Percentiles rank a stretch among this genome's conserved stretches.
Evolutionary conservation across 305 asterid genomes (phyloP).

Genomic region (Striga hermonthica): DNA sequence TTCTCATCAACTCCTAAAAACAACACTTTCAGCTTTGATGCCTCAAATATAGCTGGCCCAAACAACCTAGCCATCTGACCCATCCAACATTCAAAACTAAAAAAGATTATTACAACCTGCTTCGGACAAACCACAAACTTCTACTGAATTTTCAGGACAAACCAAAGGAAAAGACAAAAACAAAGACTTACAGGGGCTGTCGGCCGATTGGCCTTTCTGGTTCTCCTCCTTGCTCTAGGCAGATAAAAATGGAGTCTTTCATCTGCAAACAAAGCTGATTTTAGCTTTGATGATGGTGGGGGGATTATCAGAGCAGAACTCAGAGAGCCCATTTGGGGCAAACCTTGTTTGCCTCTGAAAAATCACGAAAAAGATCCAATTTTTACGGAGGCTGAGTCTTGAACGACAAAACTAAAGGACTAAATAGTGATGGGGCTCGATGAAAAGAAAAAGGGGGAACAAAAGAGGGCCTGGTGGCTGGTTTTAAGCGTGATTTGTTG

Average conservation of each 20-base stretch:
- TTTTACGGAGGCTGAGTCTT: constrained; percentile 4
- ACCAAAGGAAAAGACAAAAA: no score
- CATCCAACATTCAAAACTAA: no score
- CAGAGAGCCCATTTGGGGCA: constrained; percentile 49
- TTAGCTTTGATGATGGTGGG: constrained; percentile 49
- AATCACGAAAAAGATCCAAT: not conserved
- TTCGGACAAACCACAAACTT: no score
- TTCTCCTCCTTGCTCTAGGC: constrained; percentile 39
- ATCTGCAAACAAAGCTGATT: constrained; percentile 30
- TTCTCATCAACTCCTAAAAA: constrained; percentile 80
- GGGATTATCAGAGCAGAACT: constrained; percentile 42
- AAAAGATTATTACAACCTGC: no score
- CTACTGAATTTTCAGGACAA: no score
- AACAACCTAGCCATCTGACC: constrained; percentile 77
- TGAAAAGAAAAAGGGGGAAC: no score
- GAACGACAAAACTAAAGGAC: no score
- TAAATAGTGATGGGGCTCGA: no score
- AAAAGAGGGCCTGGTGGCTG: constrained; percentile 12
- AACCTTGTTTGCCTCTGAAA: not conserved
- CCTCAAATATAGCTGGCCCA: constrained; percentile 94
- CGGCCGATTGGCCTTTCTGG: constrained; percentile 35
- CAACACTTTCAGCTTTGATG: constrained; percentile 82
- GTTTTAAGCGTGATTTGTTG: not conserved
- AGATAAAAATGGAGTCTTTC: constrained; percentile 32
- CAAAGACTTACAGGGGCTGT: constrained; percentile 44